phyloP scores from a whole-genome alignment of 345 rosid species.

The Cardamine chenopodiifolia region DNA sequence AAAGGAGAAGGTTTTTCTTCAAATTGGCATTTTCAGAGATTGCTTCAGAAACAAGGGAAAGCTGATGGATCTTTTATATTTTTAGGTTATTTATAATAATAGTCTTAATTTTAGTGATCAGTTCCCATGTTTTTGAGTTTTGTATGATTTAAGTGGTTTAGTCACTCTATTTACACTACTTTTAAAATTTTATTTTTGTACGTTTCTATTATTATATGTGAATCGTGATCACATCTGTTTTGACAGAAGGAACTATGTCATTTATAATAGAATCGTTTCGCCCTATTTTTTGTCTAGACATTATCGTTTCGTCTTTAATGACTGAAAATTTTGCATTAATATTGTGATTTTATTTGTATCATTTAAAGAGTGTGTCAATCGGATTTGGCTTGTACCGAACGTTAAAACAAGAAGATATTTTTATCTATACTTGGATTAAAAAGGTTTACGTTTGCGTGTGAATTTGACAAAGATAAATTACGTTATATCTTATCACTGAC shows the following conservation, averaged over 20 bases:
- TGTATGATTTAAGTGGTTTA: constrained; percentile 33
- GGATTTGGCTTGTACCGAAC: too few relatives aligned
- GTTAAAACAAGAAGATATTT: too few relatives aligned
- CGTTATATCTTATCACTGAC: too few relatives aligned
- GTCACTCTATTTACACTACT: constrained; percentile 16
- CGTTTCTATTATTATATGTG: constrained; percentile 31
- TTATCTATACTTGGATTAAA: too few relatives aligned
- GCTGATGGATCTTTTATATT: constrained; percentile 23
- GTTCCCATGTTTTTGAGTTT: constrained; percentile 37
- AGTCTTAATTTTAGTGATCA: constrained; percentile 27
- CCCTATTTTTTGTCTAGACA: too few relatives aligned
- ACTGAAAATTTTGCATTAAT: background rate
- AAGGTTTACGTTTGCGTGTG: too few relatives aligned
- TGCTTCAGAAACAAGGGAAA: constrained; percentile 33
- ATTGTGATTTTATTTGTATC: too few relatives aligned
- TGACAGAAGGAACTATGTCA: constrained; percentile 12
- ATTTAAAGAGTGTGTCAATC: too few relatives aligned
- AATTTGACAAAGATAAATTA: too few relatives aligned
- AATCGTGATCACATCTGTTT: constrained; percentile 27
- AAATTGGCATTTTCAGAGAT: constrained; percentile 39
- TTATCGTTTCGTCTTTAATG: constrained; percentile 5
- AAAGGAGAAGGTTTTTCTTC: constrained; percentile 32
- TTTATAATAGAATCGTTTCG: constrained; percentile 10
- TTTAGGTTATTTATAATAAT: constrained; percentile 25
- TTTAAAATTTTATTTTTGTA: constrained; percentile 6